Evolutionary conservation across 805 yeast genomes (phyloP).

Genomic region (Cyberlindnera americana): DNA sequence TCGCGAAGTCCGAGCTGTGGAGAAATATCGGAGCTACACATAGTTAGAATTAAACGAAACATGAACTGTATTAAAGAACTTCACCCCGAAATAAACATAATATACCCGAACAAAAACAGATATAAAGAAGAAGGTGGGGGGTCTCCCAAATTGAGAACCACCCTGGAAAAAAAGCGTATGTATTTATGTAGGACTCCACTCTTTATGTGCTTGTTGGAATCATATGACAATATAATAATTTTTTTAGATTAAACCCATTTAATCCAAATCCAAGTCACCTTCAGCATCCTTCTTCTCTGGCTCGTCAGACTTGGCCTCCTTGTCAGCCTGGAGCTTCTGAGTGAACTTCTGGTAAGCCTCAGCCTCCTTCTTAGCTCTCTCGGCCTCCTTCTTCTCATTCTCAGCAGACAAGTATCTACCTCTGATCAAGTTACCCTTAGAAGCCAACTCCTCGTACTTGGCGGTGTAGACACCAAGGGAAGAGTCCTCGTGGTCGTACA

Average conservation of each 20-base stretch:
- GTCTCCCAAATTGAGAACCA: background rate
- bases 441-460: conserved; percentile 94
- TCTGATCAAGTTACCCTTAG: conserved; percentile 90
- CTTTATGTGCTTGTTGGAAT: background rate
- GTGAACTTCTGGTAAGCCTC: conserved; percentile 47
- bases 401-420: conserved; percentile 93
- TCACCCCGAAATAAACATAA: conserved; percentile 2
- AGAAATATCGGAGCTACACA: no score
- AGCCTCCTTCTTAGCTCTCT: conserved; percentile 84
- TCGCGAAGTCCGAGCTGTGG: conserved; percentile 3
- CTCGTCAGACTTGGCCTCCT: conserved; percentile 19
- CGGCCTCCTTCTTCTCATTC: conserved; percentile 91
- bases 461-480: conserved; percentile 96
- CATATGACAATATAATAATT: background rate
- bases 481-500: conserved; percentile 96
- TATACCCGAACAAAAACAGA: conserved; percentile 1
- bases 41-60: background rate
- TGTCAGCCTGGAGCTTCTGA: conserved; percentile 32
- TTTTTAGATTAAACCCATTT: conserved; percentile 1
- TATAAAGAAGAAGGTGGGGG: background rate
- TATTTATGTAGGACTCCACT: background rate
- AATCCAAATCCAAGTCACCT: conserved; percentile 39
- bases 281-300: conserved; percentile 33
- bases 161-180: background rate
- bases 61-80: conserved; percentile 1